A percentile compares a stretch with the other conserved stretches of the same genome.
Evolutionary conservation across 2,329 filamentous ascomycete species (phyloP).

Genomic region (Fusarium sp.): DNA sequence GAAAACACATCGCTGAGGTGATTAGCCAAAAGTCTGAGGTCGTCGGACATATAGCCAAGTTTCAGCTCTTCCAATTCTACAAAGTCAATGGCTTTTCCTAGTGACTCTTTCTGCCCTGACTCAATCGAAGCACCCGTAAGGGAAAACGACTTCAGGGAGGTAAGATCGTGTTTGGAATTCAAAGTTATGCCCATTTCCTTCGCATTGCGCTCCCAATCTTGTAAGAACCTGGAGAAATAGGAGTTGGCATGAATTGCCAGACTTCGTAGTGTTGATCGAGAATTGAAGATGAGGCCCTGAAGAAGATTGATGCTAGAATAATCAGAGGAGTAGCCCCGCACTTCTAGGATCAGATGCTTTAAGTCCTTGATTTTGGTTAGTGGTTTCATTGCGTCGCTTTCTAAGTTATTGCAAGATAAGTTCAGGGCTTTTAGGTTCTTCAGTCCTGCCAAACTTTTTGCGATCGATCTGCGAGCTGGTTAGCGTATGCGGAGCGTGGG

Average conservation of each 20-base stretch:
- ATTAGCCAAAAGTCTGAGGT: neutral
- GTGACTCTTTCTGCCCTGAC: neutral
- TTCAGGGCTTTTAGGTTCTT: conserved; percentile 31
- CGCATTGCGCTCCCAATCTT: neutral
- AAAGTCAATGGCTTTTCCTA: conserved; percentile 34
- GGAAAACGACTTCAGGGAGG: conserved; percentile 22
- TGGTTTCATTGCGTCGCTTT: neutral
- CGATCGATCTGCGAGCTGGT: conserved; percentile 25
- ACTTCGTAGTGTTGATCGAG: conserved; percentile 31
- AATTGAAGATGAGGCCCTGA: conserved; percentile 30
- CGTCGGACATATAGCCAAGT: neutral
- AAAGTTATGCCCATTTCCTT: neutral
- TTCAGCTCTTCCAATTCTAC: conserved; percentile 15
- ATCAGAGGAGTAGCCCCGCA: neutral
- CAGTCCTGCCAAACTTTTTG: conserved; percentile 20
- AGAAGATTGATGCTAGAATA: neutral
- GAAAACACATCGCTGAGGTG: conserved; percentile 7
- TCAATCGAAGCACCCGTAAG: conserved; percentile 4
- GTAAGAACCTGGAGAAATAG: neutral
- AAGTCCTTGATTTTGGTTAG: conserved; percentile 32
- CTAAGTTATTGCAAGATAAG: neutral
- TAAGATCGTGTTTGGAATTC: neutral
- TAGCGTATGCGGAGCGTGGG: neutral
- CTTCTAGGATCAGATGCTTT: conserved; percentile 24
- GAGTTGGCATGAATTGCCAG: neutral